Base-by-base conservation (phyloP, 371 early-diverging fungal genomes). In the Circinella minor region DNA sequence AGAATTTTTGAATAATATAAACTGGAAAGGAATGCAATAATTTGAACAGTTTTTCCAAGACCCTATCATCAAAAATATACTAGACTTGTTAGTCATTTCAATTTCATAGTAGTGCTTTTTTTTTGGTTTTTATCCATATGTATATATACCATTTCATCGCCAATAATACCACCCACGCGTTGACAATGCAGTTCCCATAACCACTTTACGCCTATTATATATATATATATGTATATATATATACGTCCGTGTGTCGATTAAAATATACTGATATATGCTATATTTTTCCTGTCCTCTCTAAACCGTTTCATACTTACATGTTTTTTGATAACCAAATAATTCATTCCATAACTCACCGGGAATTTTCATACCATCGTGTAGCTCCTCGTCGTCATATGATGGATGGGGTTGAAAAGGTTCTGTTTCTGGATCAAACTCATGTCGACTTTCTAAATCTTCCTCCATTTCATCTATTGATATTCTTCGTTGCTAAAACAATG, bases 11-110 rank as follows among this genome's bases (percentile, higher is more conserved):
- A 92, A 69, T 86, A 92, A 61, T 77, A 82, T 59, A 91, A 88
- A 49, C 86, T 89, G 4, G 92, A 83, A 27, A 99, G 74, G 71
- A 96, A 96, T 4, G 96, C 81, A 51, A 95, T 91, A 4, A 94
- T 87, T 76, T 99, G 99, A 27, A 99, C 89, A 0, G 99, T 99
- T 75, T 99, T 99, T 11, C 99, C 99, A 2, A 99, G 77, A 1
- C 99, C 99, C 92, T 90, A 36, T 17, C 54, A 67, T 15, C 49
- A 51, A 18, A 14, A 20, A 66, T 38, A 6, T 67, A 43, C 36
- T 27, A 27, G 27, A 27, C 27, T 27, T 27, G 17, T 34, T 20
- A 39, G 9, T 1, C 20, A 27, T 57, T 9, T 10, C 8, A 11
- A 8, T 8, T 55, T 18, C 55, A 55, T 55, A n/a, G 7, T 18